Evolutionary conservation across 2,329 filamentous ascomycete species (phyloP), one percentile per base, ranked within the genome.

Genomic region (Trichothecium sympodiale): DNA sequence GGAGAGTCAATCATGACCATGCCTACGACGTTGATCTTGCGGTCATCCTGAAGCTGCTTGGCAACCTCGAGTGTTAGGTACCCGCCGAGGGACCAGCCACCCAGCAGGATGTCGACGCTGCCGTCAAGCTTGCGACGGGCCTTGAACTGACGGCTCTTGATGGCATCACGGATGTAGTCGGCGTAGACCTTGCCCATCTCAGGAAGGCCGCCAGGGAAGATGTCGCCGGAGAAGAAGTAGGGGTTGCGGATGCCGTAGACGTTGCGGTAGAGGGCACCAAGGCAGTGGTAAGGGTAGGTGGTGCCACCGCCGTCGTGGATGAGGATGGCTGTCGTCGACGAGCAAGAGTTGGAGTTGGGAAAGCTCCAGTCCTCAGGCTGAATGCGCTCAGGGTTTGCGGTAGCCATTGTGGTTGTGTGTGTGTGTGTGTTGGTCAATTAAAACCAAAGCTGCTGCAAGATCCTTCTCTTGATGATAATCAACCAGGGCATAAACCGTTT

Each of bases 301-400:
- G 73, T 77, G 47, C 74, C 74, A 43, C 74, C 71, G 43, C 74
- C 74, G 41, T 78, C 74, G 52, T 78, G 74, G 28, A 77, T 56
- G 30, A 78, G 61, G 38, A 78, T 56, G 32, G 74, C 55, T 2
- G 73, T 71, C n/a, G 58, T 57, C 17, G 48, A 41, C 16, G 35
- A 34, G 23, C 42, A 42, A 10, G 46, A 41, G 8, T 40, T 28
- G 23, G 31, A 35, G 28, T 41, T 39, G 2, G 47, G 45, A 4
- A 44, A 43, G 15, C 41, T 36, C 53, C 51, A 56, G 43, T 53
- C 50, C 32, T 53, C 53, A 13, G 50, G 44, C 46, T 61, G 57
- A 35, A 61, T 42, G 28, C 51, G 39, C 35, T 60, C 53, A 3
- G 52, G 53, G 23, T 56, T 57, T 25, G 20, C 20, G 20, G 20